Conservation (phyloP, 768 basidiomycete genomes). For the Serpula lacrymans region DNA sequence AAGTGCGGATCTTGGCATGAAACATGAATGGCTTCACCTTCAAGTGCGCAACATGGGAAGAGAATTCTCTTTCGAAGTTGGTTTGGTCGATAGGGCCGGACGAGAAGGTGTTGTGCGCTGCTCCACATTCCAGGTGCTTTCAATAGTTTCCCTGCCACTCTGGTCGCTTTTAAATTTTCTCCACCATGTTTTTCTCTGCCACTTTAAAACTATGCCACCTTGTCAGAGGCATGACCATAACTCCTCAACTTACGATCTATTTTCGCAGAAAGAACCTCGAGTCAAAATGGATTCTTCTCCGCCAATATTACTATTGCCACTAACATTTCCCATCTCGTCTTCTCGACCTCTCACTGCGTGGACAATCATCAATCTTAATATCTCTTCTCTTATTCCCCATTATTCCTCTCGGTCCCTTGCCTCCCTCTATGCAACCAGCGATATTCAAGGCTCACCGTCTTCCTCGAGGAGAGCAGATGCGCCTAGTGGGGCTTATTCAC, state of each 20-base stretch:
- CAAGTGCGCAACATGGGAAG: slow-evolving; percentile 67
- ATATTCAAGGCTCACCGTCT: slow-evolving; percentile 15
- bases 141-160: not conserved
- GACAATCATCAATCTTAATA: slow-evolving; percentile 60
- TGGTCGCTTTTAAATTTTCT: slow-evolving; percentile 6
- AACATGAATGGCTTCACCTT: slow-evolving; percentile 71
- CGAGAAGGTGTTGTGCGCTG: slow-evolving; percentile 59
- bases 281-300: slow-evolving; percentile 39
- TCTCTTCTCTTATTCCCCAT: slow-evolving; percentile 56
- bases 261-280: slow-evolving; percentile 49
- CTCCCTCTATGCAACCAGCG: slow-evolving; percentile 1
- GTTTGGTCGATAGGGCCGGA: slow-evolving; percentile 61
- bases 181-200: too few species aligned
- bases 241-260: too few species aligned
- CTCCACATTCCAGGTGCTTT: slow-evolving; percentile 76
- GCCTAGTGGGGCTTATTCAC: slow-evolving; percentile 58
- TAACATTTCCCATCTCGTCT: slow-evolving; percentile 57
- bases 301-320: slow-evolving; percentile 69
- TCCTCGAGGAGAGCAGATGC: slow-evolving; percentile 13
- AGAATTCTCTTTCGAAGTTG: slow-evolving; percentile 76
- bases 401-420: slow-evolving; percentile 50
- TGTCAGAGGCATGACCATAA: too few species aligned
- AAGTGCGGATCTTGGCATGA: slow-evolving; percentile 47
- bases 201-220: too few species aligned
- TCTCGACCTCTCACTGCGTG: slow-evolving; percentile 63